Evolutionary conservation across 2,329 filamentous ascomycete genomes (phyloP), one percentile per base, ranked within the genome.

Genomic region (Plenodomus lindquistii): DNA sequence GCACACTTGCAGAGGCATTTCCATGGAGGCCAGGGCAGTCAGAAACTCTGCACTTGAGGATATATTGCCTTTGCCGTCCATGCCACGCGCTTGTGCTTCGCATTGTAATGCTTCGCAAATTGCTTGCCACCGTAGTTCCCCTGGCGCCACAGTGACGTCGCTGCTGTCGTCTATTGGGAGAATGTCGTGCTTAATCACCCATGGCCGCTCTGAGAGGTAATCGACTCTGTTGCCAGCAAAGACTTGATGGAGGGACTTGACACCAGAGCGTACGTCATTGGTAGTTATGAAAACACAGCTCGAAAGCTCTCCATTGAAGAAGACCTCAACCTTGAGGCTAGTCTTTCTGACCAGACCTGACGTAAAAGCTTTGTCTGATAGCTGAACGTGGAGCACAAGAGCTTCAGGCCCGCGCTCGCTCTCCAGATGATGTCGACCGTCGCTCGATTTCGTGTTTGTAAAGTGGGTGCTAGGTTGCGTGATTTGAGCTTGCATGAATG

Each of bases 281-380:
- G 42, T 40, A 8, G 67, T 54, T 9, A 71, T 40, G 19, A 68
- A 57, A 5, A 54, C 49, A 29, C 67, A 72, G n/a, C 57, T 64
- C 3, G 68, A 67, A 7, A 79, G 64, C 22, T 71, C 59, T 31
- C 78, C 77, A 45, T 80, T 79, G 57, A 77, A 65, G 54, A 76
- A 75, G 3, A 79, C 70, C n/a, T 79, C 77, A 37, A 79, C 69
- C 56, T 77, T 78, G 42, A 79, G 48, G 27, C 75, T 69, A 17
- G 66, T 63, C n/a, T 55, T 56, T 10, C 43, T 50, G 29, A 45
- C 39, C 11, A 66, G 54, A 17, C 59, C 54, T n/a, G 48, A 55
- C 2, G 61, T 18, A 39, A 71, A 73, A 1, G 70, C 56, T 42
- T 66, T 62, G 8, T 66, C 52, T 6, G 59, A 63, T 13, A 75